These are phyloP conservation scores for Sphaerobolus stellatus DNA, from an alignment of 1,284 basidiomycete species.

Conservation along the genomic window DNA sequence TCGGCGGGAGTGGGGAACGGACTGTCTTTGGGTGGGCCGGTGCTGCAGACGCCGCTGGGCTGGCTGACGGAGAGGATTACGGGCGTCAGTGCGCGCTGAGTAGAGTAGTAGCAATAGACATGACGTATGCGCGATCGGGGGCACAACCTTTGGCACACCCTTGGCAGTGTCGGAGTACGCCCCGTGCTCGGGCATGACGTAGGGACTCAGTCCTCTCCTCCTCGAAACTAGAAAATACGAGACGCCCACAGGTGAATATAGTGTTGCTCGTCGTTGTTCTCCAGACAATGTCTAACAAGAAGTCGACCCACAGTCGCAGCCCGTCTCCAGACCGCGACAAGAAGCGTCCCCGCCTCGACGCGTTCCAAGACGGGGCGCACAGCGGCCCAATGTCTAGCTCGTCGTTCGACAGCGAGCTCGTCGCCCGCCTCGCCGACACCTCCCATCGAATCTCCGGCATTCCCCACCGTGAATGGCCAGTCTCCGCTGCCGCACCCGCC, in stretches of 20 bases:
- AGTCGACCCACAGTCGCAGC: not conserved
- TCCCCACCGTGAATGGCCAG: constrained; percentile 1
- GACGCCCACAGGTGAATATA: not conserved
- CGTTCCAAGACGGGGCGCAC: not conserved
- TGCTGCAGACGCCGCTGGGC: constrained; percentile 69
- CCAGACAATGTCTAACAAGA: constrained; percentile 2
- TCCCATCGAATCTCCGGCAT: not conserved
- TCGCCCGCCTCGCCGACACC: not conserved
- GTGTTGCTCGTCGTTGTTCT: not conserved
- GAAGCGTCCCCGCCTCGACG: constrained; percentile 10
- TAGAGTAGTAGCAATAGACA: constrained; percentile 26
- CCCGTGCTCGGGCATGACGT: not conserved
- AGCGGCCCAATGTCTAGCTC: too few species aligned
- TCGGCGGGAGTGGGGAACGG: constrained; percentile 77
- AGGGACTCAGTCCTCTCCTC: not conserved
- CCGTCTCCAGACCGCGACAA: not conserved
- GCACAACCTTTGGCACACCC: too few species aligned
- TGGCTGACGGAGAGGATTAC: constrained; percentile 76
- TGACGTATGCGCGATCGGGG: too few species aligned
- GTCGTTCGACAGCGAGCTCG: too few species aligned
- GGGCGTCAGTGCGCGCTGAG: constrained; percentile 52
- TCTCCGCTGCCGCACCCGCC: constrained; percentile 1
- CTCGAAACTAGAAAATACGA: not conserved
- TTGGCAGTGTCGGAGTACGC: not conserved
- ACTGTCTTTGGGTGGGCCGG: constrained; percentile 61